A percentile compares a stretch with the other conserved stretches of the same genome.
phyloP scores from a whole-genome alignment of 495 filamentous ascomycete species.

The Aspergillus bridgeri region DNA sequence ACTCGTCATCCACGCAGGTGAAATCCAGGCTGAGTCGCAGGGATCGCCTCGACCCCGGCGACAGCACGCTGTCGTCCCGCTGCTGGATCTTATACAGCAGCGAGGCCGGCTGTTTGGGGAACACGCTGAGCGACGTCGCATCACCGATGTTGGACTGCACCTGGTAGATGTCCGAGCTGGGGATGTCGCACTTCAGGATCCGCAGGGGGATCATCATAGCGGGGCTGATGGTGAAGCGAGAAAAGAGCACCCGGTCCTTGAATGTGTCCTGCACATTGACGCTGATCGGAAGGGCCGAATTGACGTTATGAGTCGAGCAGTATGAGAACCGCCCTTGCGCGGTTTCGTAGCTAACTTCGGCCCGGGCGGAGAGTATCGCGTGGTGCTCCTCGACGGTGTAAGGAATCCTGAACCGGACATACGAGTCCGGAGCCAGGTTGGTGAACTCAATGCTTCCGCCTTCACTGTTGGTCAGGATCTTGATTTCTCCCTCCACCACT shows the following conservation, averaged over 20 bases:
- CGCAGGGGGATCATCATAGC: slow-evolving; percentile 70
- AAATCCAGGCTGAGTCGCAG: slow-evolving; percentile 75
- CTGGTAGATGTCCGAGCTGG: slow-evolving; percentile 64
- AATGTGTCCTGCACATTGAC: slow-evolving; percentile 98
- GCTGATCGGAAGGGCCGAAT: slow-evolving; percentile 75
- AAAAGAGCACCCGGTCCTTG: slow-evolving; percentile 77
- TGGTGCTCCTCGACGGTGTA: slow-evolving; percentile 82
- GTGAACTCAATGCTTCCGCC: slow-evolving; percentile 66
- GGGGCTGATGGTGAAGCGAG: slow-evolving; percentile 83
- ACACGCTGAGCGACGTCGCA: slow-evolving; percentile 59
- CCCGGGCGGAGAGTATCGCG: slow-evolving; percentile 64
- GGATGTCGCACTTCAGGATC: slow-evolving; percentile 65
- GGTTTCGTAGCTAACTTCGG: slow-evolving; percentile 78
- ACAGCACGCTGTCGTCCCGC: slow-evolving; percentile 20
- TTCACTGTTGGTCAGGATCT: slow-evolving; percentile 54
- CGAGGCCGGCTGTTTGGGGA: slow-evolving; percentile 75
- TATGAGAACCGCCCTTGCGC: slow-evolving; percentile 69
- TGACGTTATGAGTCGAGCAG: slow-evolving; percentile 54
- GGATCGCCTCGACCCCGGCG: slow-evolving; percentile 40
- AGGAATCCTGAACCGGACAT: slow-evolving; percentile 63
- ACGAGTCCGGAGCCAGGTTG: slow-evolving; percentile 46
- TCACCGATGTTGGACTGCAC: slow-evolving; percentile 58
- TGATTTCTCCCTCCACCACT: slow-evolving; percentile 52
- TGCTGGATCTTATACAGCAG: slow-evolving; percentile 73
- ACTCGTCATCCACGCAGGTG: slow-evolving; percentile 67